Percentiles rank a stretch among this genome's conserved stretches.
phyloP scores from a whole-genome alignment of 768 basidiomycete species.

The Megacollybia marginata region DNA sequence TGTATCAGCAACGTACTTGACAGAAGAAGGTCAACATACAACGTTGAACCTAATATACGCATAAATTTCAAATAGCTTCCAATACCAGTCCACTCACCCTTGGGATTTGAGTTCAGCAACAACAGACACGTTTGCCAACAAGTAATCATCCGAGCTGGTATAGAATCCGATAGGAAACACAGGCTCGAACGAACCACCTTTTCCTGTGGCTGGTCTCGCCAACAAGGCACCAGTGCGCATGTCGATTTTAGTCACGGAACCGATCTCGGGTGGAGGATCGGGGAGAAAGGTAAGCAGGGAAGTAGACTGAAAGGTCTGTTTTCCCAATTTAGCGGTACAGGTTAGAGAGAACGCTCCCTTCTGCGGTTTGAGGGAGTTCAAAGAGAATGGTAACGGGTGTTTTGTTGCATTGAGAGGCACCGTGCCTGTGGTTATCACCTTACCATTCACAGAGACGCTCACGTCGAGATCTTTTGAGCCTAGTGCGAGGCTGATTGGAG shows the following conservation, averaged over 20 bases:
- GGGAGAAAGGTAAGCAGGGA: slow-evolving; percentile 44
- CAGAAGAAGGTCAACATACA: slow-evolving; percentile 13
- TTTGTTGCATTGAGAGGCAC: slow-evolving; percentile 49
- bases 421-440: slow-evolving; percentile 29
- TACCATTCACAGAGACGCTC: slow-evolving; percentile 39
- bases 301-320: slow-evolving; percentile 36
- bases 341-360: slow-evolving; percentile 27
- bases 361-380: slow-evolving; percentile 37
- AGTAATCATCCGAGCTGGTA: slow-evolving; percentile 47
- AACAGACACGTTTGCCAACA: slow-evolving; percentile 45
- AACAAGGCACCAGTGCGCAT: slow-evolving; percentile 49
- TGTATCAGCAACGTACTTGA: too few species aligned
- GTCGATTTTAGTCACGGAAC: slow-evolving; percentile 60
- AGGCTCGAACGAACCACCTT: slow-evolving; percentile 39
- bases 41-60: slow-evolving; percentile 26
- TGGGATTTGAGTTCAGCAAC: slow-evolving; percentile 46
- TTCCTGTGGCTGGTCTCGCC: slow-evolving; percentile 44
- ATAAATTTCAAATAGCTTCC: neutral
- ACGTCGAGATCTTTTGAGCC: slow-evolving; percentile 25
- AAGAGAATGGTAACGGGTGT: slow-evolving; percentile 40
- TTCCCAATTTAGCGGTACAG: slow-evolving; percentile 29
- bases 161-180: slow-evolving; percentile 76
- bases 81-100: slow-evolving; percentile 36
- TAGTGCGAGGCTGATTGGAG: slow-evolving; percentile 27
- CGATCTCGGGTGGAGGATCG: slow-evolving; percentile 34